Percentiles rank a stretch among this genome's conserved stretches.
phyloP scores from a whole-genome alignment of 192 early-diverging fungal species.

The Geranomyces variabilis region DNA sequence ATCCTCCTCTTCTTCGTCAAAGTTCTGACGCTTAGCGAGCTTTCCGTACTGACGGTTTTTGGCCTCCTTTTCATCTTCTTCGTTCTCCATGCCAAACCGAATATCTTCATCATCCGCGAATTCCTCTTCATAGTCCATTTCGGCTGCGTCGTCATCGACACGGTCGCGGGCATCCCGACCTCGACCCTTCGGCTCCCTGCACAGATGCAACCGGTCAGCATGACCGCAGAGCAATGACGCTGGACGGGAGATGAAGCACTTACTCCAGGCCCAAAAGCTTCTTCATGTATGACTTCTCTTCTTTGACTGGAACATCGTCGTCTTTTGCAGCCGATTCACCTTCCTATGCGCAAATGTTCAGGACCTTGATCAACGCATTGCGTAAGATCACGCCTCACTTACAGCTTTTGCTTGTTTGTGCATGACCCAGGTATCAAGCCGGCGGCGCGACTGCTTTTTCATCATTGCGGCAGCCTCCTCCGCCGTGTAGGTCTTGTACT shows the following conservation, averaged over 20 bases:
- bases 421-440: slow-evolving; percentile 38
- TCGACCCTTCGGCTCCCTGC: neutral
- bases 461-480: slow-evolving; percentile 57
- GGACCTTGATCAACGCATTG: neutral
- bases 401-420: slow-evolving; percentile 31
- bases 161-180: neutral
- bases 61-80: slow-evolving; percentile 56
- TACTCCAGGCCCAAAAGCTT: slow-evolving; percentile 25
- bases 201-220: neutral
- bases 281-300: slow-evolving; percentile 27
- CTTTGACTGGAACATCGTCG: neutral
- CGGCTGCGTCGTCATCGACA: slow-evolving; percentile 40
- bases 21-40: slow-evolving; percentile 24
- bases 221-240: neutral
- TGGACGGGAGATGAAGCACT: neutral
- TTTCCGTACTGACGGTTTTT: slow-evolving; percentile 42
- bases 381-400: neutral
- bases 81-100: slow-evolving; percentile 55
- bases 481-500: slow-evolving; percentile 48
- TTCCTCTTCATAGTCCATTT: slow-evolving; percentile 50
- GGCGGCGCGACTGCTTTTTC: slow-evolving; percentile 27
- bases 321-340: neutral
- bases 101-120: slow-evolving; percentile 56
- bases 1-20: slow-evolving; percentile 44
- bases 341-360: neutral